Conservation (phyloP, 1,284 basidiomycete genomes). For the Malassezia japonica region DNA sequence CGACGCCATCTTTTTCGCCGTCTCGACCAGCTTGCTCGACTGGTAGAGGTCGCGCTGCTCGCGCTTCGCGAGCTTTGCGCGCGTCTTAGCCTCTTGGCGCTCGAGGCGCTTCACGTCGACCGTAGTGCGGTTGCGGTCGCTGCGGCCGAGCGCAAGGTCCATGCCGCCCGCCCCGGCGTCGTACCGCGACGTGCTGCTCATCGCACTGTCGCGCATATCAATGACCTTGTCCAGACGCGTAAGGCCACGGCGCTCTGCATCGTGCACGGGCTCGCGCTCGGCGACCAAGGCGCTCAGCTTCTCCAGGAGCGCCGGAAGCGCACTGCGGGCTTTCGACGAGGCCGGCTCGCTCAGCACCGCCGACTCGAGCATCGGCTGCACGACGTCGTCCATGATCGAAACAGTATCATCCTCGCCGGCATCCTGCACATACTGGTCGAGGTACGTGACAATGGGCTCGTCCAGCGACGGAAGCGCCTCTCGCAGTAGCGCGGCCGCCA, state of each 20-base stretch:
- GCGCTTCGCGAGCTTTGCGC: conserved; percentile 95
- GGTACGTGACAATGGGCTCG: conserved; percentile 83
- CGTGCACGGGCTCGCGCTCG: conserved; percentile 41
- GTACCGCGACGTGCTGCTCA: conserved; percentile 41
- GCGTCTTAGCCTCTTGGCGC: conserved; percentile 95
- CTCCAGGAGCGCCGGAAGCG: conserved; percentile 24
- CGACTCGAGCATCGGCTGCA: conserved; percentile 43
- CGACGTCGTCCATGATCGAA: conserved; percentile 32
- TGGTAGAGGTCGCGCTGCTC: conserved; percentile 74
- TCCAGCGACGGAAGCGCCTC: conserved; percentile 74
- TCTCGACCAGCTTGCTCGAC: conserved; percentile 86
- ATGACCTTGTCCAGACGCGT: conserved; percentile 72
- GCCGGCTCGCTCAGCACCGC: conserved; percentile 33
- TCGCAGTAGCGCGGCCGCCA: conserved; percentile 66
- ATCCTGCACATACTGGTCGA: conserved; percentile 81
- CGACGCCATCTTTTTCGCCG: conserved; percentile 79
- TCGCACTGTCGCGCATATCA: conserved; percentile 72
- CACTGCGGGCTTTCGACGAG: conserved; percentile 18
- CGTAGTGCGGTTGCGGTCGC: conserved; percentile 85
- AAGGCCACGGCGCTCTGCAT: conserved; percentile 49
- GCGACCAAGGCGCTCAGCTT: conserved; percentile 33
- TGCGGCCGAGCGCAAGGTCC: conserved; percentile 79
- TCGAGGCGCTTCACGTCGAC: conserved; percentile 97
- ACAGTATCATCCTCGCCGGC: conserved; percentile 54
- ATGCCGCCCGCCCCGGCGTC: conserved; percentile 31